Conservation (phyloP, 2,329 filamentous ascomycete genomes). For the Shiraia bambusicola region DNA sequence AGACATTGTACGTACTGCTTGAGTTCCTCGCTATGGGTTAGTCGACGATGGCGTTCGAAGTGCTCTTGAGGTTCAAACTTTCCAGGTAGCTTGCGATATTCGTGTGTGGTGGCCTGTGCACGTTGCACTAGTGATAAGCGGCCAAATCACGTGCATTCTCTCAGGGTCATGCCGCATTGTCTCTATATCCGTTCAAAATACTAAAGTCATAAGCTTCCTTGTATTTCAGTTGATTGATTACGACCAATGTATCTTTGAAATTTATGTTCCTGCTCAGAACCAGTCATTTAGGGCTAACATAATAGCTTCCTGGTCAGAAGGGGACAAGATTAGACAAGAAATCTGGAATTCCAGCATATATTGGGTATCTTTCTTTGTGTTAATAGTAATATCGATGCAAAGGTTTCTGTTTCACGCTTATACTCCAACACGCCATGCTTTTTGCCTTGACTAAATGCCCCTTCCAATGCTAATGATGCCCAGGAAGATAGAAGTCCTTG, state of each 20-base stretch:
- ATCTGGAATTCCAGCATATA: too few species aligned
- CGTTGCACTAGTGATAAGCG: slow-evolving; percentile 15
- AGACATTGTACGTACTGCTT: slow-evolving; percentile 24
- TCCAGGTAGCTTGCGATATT: slow-evolving; percentile 12
- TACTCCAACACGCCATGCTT: slow-evolving; percentile 1
- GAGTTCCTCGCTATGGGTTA: slow-evolving; percentile 30
- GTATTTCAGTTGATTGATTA: too few species aligned
- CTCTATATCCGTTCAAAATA: too few species aligned
- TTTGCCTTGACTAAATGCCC: slow-evolving; percentile 12
- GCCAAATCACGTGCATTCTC: slow-evolving; percentile 17
- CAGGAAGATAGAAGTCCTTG: slow-evolving; percentile 40
- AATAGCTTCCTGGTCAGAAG: background rate
- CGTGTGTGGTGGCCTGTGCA: slow-evolving; percentile 14
- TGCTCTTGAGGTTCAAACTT: slow-evolving; percentile 22
- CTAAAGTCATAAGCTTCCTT: too few species aligned
- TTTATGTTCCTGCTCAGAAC: too few species aligned
- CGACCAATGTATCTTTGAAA: too few species aligned
- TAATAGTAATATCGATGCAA: background rate
- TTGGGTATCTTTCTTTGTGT: slow-evolving; percentile 5
- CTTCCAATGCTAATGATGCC: slow-evolving; percentile 27
- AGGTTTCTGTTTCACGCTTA: background rate
- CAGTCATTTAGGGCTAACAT: too few species aligned
- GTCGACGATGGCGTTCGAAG: slow-evolving; percentile 26
- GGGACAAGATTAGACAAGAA: background rate
- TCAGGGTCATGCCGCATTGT: too few species aligned